Conservation (phyloP, 192 early-diverging fungal species). For the Endogone sp. region DNA sequence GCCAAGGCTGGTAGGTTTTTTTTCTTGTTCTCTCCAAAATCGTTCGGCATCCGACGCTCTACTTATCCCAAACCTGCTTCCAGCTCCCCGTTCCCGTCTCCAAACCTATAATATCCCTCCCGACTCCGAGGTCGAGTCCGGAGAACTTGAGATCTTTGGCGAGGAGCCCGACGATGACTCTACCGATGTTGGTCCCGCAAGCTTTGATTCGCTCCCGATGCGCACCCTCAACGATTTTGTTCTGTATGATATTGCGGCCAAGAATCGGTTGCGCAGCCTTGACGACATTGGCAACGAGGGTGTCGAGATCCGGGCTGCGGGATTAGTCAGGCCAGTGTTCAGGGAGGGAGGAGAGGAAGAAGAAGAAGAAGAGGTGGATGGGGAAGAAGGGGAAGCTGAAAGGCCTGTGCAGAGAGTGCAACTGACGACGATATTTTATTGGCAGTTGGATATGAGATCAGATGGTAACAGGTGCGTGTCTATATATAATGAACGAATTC, state of each 20-base stretch:
- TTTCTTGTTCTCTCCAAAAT: too few relatives aligned
- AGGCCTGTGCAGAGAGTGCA: conserved; percentile 6
- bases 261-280: conserved; percentile 31
- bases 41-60: too few relatives aligned
- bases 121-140: conserved; percentile 31
- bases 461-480: conserved; percentile 1
- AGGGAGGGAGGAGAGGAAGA: conserved; percentile 16
- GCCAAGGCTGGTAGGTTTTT: too few relatives aligned
- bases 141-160: conserved; percentile 38
- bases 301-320: conserved; percentile 38
- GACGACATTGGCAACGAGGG: conserved; percentile 43
- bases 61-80: too few relatives aligned
- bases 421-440: conserved; percentile 20
- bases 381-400: conserved; percentile 1
- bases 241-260: conserved; percentile 33
- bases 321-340: conserved; percentile 42
- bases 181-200: too few relatives aligned
- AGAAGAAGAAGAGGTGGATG: conserved; percentile 11
- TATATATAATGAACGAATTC: too few relatives aligned
- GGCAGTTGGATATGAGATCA: conserved; percentile 16
- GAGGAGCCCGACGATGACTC: conserved; percentile 24
- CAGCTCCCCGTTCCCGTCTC: too few relatives aligned
- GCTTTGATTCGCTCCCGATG: conserved; percentile 34
- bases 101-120: conserved; percentile 3
- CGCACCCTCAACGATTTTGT: conserved; percentile 51